Evolutionary conservation across 768 basidiomycete species (phyloP).

Genomic region (Trametes cingulata): DNA sequence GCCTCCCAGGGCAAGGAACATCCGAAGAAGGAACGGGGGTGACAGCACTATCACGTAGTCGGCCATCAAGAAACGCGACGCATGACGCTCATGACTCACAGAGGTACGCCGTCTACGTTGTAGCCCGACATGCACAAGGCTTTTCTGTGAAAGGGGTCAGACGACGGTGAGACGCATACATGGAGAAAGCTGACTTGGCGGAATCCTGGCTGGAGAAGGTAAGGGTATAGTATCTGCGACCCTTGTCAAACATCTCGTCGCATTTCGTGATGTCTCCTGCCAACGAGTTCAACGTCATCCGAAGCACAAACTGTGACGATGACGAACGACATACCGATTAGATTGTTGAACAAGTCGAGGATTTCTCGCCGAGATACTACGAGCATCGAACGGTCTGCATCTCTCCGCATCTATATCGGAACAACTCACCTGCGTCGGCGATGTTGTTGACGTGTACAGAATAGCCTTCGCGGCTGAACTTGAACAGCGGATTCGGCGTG

Average conservation of each 20-base stretch:
- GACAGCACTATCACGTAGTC: conserved; percentile 21
- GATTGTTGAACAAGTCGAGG: conserved; percentile 53
- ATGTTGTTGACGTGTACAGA: conserved; percentile 50
- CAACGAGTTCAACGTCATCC: neutral
- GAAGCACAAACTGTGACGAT: neutral
- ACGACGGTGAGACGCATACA: conserved; percentile 10
- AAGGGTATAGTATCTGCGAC: conserved; percentile 48
- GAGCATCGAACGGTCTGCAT: neutral
- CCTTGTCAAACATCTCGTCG: conserved; percentile 22
- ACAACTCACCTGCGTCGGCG: conserved; percentile 33
- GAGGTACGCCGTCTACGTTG: conserved; percentile 49
- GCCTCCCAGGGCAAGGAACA: conserved; percentile 22
- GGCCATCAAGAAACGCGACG: neutral
- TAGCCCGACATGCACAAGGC: conserved; percentile 69
- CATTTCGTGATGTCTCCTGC: conserved; percentile 48
- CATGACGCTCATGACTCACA: conserved; percentile 43
- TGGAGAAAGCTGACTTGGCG: conserved; percentile 45
- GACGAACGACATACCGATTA: conserved; percentile 47
- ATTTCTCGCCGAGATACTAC: conserved; percentile 48
- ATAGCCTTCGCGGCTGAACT: conserved; percentile 41
- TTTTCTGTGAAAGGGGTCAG: conserved; percentile 44
- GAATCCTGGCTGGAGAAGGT: conserved; percentile 54
- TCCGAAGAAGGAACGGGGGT: conserved; percentile 21
- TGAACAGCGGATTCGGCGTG: conserved; percentile 33
- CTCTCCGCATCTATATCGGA: neutral